Base-by-base conservation (phyloP, 1,284 basidiomycete genomes). In the Cryptococcus sp. region DNA sequence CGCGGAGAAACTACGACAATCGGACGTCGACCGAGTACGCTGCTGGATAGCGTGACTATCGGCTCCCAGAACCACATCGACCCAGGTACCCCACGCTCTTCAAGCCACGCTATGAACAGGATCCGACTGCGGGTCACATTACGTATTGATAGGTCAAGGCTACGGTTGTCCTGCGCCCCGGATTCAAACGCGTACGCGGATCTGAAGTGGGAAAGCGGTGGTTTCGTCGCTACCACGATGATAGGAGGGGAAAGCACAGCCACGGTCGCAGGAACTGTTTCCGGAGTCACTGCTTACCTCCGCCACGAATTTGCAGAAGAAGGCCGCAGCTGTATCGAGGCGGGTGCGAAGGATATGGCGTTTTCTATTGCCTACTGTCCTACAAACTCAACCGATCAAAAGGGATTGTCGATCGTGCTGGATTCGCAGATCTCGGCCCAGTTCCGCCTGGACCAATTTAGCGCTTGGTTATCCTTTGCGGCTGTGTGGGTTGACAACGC, bases 171-270 rank as follows among this genome's bases (percentile, higher is more conserved):
- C 1, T 95, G 93, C 66, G 86, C 87, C 57, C 90, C 91, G 0
- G 90, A 93, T 68, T 91, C 91, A 50, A 91, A 93, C 64, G 92
- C 94, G 16, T 83, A 89, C 43, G 90, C 89, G 19, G 88, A 87
- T 2, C 73, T 95, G 35, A 85, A 90, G 51, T 96, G 93, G 93
- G 87, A 93, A 59, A 93, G 89, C 65, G 93, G 93, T 40, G 92
- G 92, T 0, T 93, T 95, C 69, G 80, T 92, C 41, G 75, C 92
- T 40, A 89, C 86, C 62, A 82, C 90, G 17, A 85, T 87, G 25
- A 87, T 90, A 2, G 86, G 87, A 11, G 85, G 84, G 47, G 83
- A 85, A 20, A 84, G 84, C 42, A 55, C 56, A 41, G 82, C 90
- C 20, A 85, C 85, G 5, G 86, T 93, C 64, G 86, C 88, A 0